Evolutionary conservation across 805 yeast genomes (phyloP), one percentile per base, ranked within the genome.

Genomic region (Starmerella bombicola): DNA sequence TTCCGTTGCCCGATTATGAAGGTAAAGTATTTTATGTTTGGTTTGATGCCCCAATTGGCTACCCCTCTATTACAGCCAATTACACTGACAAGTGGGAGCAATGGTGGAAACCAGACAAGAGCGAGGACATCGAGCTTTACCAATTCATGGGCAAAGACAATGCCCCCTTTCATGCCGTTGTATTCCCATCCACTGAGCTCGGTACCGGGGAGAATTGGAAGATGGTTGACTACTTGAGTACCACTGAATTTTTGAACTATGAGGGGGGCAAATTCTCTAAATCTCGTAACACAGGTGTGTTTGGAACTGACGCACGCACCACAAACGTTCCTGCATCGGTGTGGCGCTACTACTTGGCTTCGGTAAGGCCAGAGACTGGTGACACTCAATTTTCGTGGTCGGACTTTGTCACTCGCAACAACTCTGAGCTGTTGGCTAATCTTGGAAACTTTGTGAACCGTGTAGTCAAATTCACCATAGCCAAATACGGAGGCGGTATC

Each of bases 91-190:
- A 70, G 39, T 88, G 97, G 97, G 65, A 71, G 55, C 59, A 74
- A 53, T 88, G 98, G 98, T 91, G 99, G 99, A 75, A 74, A 54
- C 53, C 53, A 12, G 38, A 39, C 17, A 69, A 80, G 57, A 93
- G 95, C n/a, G 84, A 85, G 40, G 61, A 85, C 47, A 95, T 91
- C 48, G 65, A 80, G 50, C 68, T 91, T 51, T 84, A 82, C 61
- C 99, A 91, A 68, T 91, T 91, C 62, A 91, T 91, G 99, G 99
- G 99, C 64, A 91, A 91, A 62, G 99, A 91, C 64, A 91, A 91
- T 58, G 96, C 86, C 55, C 96, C 97, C 24, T 91, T 91, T 83
- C 99, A 91, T 60, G 80, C 95, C 1, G 98, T 91, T 42, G 93
- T 91, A 42, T 91, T 88, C 84, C 99, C 99, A 45, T 78, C 93